Evolutionary conservation across 1,284 basidiomycete species (phyloP), one percentile per base, ranked within the genome.

Genomic region (Moesziomyces sp.): DNA sequence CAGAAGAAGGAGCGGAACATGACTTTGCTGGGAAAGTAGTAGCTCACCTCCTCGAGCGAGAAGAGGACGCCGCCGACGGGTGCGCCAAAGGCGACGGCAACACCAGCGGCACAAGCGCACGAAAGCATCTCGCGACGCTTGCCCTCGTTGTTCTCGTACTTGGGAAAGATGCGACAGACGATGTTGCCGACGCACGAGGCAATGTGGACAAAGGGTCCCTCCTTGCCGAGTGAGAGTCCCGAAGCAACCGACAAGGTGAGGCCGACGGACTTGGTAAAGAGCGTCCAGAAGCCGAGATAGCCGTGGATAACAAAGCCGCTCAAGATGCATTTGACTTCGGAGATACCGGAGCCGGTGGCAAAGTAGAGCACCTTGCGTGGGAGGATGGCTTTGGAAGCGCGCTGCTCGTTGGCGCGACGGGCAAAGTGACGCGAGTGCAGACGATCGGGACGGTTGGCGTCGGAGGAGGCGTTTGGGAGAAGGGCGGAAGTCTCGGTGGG

Each of bases 171-270:
- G 26, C 96, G 89, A 75, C 93, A 94, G 67, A 95, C 88, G 67
- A 99, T 97, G 83, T 98, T 99, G 21, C 94, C 95, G 48, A 97
- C 88, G 84, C 94, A 97, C 55, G 91, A 92, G 1, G 93, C 93
- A 66, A 99, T 97, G 83, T 98, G 96, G 1, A 98, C 95, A 81
- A 98, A 92, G 0, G 95, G 96, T 0, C 96, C 96, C 86, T 97
- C 96, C 86, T 97, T 96, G 72, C 65, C 52, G 5, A 64, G 59
- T 38, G 74, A 61, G 43, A 71, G 55, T 50, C 56, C 67, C 44
- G 57, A 60, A 33, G 58, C 67, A 13, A 67, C 58, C 5, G 92
- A 92, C 5, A 99, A 87, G 0, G 95, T 90, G 57, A 98, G 85
- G 8, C 95, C 96, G 38, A 95, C 88, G 9, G 91, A 88, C 83